These are phyloP conservation scores for Abortiporus biennis DNA, from an alignment of 1,284 basidiomycete genomes.

Conservation along the genomic window DNA sequence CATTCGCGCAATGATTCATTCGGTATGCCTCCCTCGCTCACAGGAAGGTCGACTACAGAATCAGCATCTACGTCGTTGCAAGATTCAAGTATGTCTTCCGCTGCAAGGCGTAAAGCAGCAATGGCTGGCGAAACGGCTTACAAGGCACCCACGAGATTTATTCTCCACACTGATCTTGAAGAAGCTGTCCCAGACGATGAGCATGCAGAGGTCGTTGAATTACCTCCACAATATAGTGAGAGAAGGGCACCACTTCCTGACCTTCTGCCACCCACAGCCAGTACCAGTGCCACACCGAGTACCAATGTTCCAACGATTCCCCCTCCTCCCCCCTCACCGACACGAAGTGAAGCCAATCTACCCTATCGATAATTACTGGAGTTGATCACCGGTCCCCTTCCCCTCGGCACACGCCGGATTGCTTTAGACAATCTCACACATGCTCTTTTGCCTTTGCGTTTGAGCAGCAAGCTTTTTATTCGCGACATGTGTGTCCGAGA, in stretches of 20 bases:
- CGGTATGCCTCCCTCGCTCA: neutral
- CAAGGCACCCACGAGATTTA: constrained; percentile 40
- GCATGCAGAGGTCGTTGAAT: constrained; percentile 58
- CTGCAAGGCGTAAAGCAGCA: constrained; percentile 43
- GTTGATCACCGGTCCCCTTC: too few species aligned
- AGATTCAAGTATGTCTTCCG: constrained; percentile 22
- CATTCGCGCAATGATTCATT: constrained; percentile 1
- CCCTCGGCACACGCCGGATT: too few species aligned
- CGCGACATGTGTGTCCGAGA: too few species aligned
- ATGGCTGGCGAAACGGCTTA: constrained; percentile 39
- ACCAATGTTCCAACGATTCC: neutral
- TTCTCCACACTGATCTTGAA: constrained; percentile 64
- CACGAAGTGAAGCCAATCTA: too few species aligned
- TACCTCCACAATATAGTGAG: constrained; percentile 70
- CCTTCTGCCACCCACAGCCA: constrained; percentile 6
- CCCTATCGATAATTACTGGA: too few species aligned
- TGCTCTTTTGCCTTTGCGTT: too few species aligned
- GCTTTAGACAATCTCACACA: too few species aligned
- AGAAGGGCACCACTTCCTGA: constrained; percentile 27
- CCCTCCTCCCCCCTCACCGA: neutral
- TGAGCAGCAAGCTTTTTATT: too few species aligned
- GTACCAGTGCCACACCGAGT: constrained; percentile 8
- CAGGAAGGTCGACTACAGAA: too few species aligned
- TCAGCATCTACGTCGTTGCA: constrained; percentile 6
- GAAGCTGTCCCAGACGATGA: constrained; percentile 44